Conservation (phyloP, 2,329 filamentous ascomycete species). For the Penicillium sp. region DNA sequence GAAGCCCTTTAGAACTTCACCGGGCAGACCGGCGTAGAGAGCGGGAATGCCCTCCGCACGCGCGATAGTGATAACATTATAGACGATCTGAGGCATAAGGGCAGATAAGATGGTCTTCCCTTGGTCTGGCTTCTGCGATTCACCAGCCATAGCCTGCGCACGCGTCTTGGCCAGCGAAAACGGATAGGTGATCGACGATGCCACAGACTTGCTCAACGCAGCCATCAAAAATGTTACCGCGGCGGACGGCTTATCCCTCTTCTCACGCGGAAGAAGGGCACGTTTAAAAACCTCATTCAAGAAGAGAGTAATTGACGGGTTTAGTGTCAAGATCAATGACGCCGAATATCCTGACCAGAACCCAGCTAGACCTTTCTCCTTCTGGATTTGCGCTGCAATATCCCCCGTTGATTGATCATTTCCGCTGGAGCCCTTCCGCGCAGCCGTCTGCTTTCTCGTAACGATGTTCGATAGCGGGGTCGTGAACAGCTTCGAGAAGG, state of each 20-base stretch:
- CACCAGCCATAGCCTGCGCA: slow-evolving; percentile 58
- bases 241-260: slow-evolving; percentile 54
- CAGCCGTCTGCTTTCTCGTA: slow-evolving; percentile 72
- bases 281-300: slow-evolving; percentile 71
- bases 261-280: slow-evolving; percentile 55
- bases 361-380: slow-evolving; percentile 69
- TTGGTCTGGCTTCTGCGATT: slow-evolving; percentile 1
- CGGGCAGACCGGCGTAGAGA: slow-evolving; percentile 73
- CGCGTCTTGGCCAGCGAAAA: slow-evolving; percentile 82
- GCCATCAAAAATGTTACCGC: slow-evolving; percentile 65
- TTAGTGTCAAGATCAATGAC: slow-evolving; percentile 74
- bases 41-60: slow-evolving; percentile 65
- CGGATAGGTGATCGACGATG: slow-evolving; percentile 77
- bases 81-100: slow-evolving; percentile 57
- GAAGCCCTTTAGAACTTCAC: slow-evolving; percentile 79
- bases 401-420: slow-evolving; percentile 46
- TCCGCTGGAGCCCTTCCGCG: slow-evolving; percentile 10
- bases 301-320: slow-evolving; percentile 83
- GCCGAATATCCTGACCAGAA: slow-evolving; percentile 91
- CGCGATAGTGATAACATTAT: slow-evolving; percentile 58
- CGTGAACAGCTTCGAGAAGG: slow-evolving; percentile 71
- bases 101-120: slow-evolving; percentile 8
- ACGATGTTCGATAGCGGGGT: slow-evolving; percentile 81
- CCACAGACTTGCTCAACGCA: slow-evolving; percentile 74
- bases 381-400: slow-evolving; percentile 63